Conservation (phyloP, 495 filamentous ascomycete species). For the Clavariopsis aquatica region DNA sequence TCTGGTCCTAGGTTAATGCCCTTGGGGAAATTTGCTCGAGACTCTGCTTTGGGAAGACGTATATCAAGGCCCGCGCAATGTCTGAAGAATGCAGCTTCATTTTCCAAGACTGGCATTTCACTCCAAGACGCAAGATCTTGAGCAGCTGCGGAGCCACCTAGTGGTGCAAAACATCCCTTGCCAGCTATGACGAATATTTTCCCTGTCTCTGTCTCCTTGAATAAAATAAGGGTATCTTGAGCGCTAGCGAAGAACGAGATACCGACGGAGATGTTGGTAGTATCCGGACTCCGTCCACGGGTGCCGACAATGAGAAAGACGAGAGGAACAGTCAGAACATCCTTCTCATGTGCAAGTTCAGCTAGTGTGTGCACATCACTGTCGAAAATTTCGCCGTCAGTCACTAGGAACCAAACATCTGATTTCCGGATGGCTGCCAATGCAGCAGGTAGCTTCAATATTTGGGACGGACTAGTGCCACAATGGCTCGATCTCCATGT, state of each 20-base stretch:
- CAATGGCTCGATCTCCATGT: slow-evolving; percentile 13
- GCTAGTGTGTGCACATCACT: slow-evolving; percentile 19
- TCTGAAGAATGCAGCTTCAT: slow-evolving; percentile 33
- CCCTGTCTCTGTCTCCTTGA: slow-evolving; percentile 40
- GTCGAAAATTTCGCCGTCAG: slow-evolving; percentile 27
- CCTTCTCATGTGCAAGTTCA: slow-evolving; percentile 7
- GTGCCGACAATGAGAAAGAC: slow-evolving; percentile 30
- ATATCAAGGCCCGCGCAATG: slow-evolving; percentile 18
- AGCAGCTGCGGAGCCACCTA: slow-evolving; percentile 32
- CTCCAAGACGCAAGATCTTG: slow-evolving; percentile 37
- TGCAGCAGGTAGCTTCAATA: slow-evolving; percentile 10
- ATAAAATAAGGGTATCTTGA: slow-evolving; percentile 43
- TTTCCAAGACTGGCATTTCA: slow-evolving; percentile 36
- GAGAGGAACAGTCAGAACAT: slow-evolving; percentile 21
- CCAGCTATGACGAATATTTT: slow-evolving; percentile 42
- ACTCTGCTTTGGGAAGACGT: slow-evolving; percentile 7
- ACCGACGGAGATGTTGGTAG: slow-evolving; percentile 46
- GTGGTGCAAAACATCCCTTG: slow-evolving; percentile 44
- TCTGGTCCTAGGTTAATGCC: slow-evolving; percentile 24
- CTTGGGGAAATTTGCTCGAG: background rate
- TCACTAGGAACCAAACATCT: slow-evolving; percentile 29
- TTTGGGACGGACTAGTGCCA: slow-evolving; percentile 16
- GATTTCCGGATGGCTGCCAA: slow-evolving; percentile 16
- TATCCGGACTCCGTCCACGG: slow-evolving; percentile 27
- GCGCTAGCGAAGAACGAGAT: slow-evolving; percentile 46